Evolutionary conservation across 164 flowering plant genomes (phyloP).

Genomic region (Aristolochia fimbriata): DNA sequence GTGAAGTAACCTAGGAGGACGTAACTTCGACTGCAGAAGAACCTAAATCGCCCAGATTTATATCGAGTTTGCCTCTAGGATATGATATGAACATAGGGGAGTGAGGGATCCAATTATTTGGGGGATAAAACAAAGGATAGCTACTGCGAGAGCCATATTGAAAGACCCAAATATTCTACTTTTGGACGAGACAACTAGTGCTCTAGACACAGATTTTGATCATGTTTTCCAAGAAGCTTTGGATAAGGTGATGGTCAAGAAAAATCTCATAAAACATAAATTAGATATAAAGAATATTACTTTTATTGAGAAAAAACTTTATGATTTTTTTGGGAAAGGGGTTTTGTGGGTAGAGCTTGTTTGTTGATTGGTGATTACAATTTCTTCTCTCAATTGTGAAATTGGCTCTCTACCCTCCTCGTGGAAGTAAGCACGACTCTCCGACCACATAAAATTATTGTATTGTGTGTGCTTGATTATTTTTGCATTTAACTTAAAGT

Average conservation of each 20-base stretch:
- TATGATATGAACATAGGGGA: conserved; percentile 62
- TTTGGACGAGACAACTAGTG: conserved; percentile 72
- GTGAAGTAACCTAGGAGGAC: conserved; percentile 42
- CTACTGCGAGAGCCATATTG: conserved; percentile 60
- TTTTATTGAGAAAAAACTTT: too few species aligned
- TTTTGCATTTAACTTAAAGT: too few species aligned
- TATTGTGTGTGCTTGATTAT: too few species aligned
- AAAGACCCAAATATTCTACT: conserved; percentile 61
- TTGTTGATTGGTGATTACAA: too few species aligned
- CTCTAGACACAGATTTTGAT: conserved; percentile 68
- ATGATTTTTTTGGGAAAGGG: too few species aligned
- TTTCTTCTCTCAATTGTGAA: too few species aligned
- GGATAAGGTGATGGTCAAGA: conserved; percentile 50
- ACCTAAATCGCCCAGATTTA: conserved; percentile 69
- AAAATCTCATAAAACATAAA: too few species aligned
- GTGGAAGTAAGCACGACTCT: too few species aligned
- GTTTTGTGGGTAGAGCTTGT: too few species aligned
- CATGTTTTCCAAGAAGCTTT: conserved; percentile 57
- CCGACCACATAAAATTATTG: too few species aligned
- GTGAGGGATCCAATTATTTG: conserved; percentile 62
- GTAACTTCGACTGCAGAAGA: conserved; percentile 46
- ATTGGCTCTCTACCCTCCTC: too few species aligned
- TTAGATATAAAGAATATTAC: too few species aligned
- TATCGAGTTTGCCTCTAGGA: conserved; percentile 55
- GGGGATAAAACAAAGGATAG: conserved; percentile 77